Base-by-base conservation (phyloP, 2,329 filamentous ascomycete genomes). In the Xylariaceae sp. region DNA sequence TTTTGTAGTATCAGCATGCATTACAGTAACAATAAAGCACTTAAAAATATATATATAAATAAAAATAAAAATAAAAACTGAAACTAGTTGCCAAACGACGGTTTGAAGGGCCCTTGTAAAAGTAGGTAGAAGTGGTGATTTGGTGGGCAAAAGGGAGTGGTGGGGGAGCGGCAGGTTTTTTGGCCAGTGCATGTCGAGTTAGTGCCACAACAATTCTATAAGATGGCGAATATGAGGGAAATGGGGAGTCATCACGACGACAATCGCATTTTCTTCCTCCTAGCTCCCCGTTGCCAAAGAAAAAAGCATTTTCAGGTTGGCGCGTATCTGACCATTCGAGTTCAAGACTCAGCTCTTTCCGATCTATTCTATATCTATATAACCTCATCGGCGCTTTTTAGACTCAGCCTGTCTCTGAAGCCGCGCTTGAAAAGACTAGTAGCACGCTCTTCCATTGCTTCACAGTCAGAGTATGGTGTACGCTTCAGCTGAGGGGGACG, bases 391-490 rank as follows among this genome's bases (percentile, higher is more conserved):
- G 35, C 37, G 30, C 36, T 18, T 23, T 11, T 27, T 33, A 10
- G 33, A 20, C 13, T 47, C 26, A 21, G 44, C 11, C 18, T 18
- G 16, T 15, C 6, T 9, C 29, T 18, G 35, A 24, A 30, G 16
- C 27, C 20, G 44, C 13, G 65, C 68, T 70, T 66, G 70, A 73
- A 75, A 72, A 72, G 72, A 75, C 76, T 74, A 67, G 69, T 74
- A 76, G 77, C 77, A 80, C 67, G 76, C 77, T 64, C 71, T 60
- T 74, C 77, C 77, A 79, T 81, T 81, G 77, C 76, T 79, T 69
- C 73, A 65, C 62, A 70, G 75, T 76, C 73, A 20, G 64, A 76
- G 72, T 74, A 80, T 80, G 78, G 75, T 75, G 61, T 64, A 72
- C 55, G 63, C 63, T 57, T 57, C 65, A 55, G 55, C 60, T 39